phyloP scores from a whole-genome alignment of 345 rosid species.

The Salix exigua region DNA sequence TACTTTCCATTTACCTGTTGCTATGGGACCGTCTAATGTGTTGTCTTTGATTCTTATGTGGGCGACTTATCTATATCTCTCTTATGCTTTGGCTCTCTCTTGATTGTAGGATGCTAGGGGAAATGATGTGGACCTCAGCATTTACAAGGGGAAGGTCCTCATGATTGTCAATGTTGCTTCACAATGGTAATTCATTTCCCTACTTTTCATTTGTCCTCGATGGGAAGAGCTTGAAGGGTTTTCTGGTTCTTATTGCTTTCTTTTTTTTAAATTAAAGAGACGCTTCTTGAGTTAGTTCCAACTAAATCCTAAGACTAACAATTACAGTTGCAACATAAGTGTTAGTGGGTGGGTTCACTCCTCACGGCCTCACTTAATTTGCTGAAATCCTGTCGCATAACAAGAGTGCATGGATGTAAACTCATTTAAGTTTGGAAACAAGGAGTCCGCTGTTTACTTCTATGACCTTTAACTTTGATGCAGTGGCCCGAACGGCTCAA shows the following conservation, averaged over 20 bases:
- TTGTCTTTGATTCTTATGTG: neutral
- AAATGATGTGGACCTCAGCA: slow-evolving; percentile 64
- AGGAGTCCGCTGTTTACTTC: neutral
- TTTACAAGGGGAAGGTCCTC: slow-evolving; percentile 85
- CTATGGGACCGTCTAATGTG: neutral
- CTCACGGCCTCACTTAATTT: neutral
- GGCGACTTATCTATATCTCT: neutral
- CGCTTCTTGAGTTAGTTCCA: neutral
- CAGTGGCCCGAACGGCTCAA: slow-evolving; percentile 88
- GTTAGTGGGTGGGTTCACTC: neutral
- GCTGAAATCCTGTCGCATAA: neutral
- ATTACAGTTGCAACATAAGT: neutral
- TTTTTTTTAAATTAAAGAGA: neutral
- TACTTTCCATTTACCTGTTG: neutral
- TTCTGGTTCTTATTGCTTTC: neutral
- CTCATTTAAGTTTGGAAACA: too few relatives aligned
- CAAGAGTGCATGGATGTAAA: neutral
- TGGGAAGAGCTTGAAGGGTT: neutral
- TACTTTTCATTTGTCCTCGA: neutral
- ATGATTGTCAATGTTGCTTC: slow-evolving; percentile 95
- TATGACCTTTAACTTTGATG: slow-evolving; percentile 14
- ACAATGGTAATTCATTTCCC: slow-evolving; percentile 52
- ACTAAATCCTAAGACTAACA: neutral
- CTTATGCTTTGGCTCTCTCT: neutral
- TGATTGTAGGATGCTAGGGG: slow-evolving; percentile 69